Evolutionary conservation across 164 flowering plant genomes (phyloP).

Genomic region (Tetrastigma voinierianum): DNA sequence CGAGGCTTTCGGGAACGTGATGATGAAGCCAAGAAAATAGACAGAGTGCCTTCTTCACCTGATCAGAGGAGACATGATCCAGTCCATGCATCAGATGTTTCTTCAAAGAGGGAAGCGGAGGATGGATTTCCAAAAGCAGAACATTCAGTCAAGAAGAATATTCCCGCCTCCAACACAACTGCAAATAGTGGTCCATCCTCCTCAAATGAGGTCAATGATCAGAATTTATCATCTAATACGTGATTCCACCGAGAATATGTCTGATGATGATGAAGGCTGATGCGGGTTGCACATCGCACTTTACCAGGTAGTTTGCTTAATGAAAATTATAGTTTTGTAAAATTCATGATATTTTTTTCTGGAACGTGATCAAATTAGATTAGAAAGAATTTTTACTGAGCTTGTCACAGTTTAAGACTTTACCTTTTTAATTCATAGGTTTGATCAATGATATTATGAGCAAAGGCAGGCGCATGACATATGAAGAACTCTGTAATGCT

Average conservation of each 20-base stretch:
- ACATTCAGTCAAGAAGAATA: conserved; percentile 36
- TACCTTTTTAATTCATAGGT: conserved; percentile 35
- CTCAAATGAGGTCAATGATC: conserved; percentile 53
- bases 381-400: too few species aligned
- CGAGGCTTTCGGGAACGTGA: conserved; percentile 42
- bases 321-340: neutral
- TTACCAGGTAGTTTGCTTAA: conserved; percentile 67
- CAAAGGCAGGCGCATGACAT: conserved; percentile 79
- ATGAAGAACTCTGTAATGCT: conserved; percentile 89
- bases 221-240: conserved; percentile 35
- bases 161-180: conserved; percentile 23
- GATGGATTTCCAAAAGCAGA: conserved; percentile 34
- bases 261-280: conserved; percentile 65
- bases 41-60: conserved; percentile 39
- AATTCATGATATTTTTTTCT: neutral
- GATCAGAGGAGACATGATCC: conserved; percentile 49
- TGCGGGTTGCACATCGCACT: conserved; percentile 52
- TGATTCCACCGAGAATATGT: conserved; percentile 44
- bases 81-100: conserved; percentile 27
- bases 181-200: conserved; percentile 47
- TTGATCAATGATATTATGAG: conserved; percentile 88
- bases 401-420: neutral
- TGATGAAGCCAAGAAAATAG: conserved; percentile 51
- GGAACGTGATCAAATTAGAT: too few species aligned
- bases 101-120: conserved; percentile 36